Evolutionary conservation across 257 asterid species (phyloP).

Genomic region (Fraxinus americana): DNA sequence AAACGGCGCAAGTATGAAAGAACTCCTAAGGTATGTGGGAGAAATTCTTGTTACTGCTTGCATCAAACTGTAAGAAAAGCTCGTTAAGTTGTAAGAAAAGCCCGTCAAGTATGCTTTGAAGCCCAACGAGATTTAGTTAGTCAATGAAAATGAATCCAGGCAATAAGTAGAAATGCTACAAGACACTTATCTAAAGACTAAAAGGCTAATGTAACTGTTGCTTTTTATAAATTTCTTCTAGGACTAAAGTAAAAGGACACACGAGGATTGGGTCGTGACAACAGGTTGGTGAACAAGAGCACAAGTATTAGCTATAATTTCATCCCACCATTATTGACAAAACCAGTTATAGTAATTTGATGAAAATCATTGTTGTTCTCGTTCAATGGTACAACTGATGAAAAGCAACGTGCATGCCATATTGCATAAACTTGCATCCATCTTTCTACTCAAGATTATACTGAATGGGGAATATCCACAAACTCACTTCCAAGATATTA

Average conservation of each 20-base stretch:
- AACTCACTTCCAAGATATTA: not conserved
- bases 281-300: not conserved
- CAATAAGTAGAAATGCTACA: not conserved
- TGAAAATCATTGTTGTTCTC: not conserved
- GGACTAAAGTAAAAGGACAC: too few species aligned
- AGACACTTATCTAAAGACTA: not conserved
- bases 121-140: too few species aligned
- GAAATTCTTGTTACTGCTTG: too few species aligned
- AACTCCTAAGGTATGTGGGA: too few species aligned
- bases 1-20: too few species aligned
- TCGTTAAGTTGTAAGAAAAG: too few species aligned
- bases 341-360: not conserved
- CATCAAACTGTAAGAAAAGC: too few species aligned
- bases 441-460: not conserved
- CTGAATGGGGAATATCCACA: slow-evolving; percentile 1
- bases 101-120: too few species aligned
- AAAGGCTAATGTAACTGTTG: too few species aligned
- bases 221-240: too few species aligned
- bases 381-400: not conserved
- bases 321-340: not conserved
- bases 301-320: not conserved
- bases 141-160: too few species aligned
- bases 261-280: not conserved
- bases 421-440: slow-evolving; percentile 9
- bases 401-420: not conserved